Evolutionary conservation across 2,329 filamentous ascomycete species (phyloP), one percentile per base, ranked within the genome.

Genomic region (Leptosphaerulina australis): DNA sequence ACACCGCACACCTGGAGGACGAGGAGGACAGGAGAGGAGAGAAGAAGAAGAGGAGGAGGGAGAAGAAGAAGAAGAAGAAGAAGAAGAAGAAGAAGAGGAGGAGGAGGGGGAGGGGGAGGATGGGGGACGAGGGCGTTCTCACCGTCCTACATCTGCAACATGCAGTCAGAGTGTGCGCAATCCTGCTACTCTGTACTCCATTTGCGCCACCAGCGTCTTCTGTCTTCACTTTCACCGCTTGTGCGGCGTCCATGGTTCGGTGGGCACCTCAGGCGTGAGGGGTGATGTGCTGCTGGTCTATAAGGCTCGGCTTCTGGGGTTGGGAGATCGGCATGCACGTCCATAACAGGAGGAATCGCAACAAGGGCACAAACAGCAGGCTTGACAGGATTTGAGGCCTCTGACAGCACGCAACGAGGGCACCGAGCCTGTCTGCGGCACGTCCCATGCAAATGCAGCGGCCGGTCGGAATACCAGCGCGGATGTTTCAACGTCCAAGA

Each of bases 101-200:
- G n/a, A n/a, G n/a, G n/a, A n/a, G 5, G 5, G 4, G 25, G 10
- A 11, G 25, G 9, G 9, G 25, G 25, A 3, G 20, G 2, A 36
- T 6, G 12, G 21, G 40, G 31, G 14, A 31, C 40, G 31, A n/a
- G 35, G 34, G 14, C 34, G 12, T 26, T 80, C 70, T 52, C 76
- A 90, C 88, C 80, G 89, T 87, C 70, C 88, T 83, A 74, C 88
- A 93, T 55, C 88, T 84, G 67, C 87, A 90, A 67, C 88, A 92
- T 17, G 89, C 89, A 39, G 88, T 91, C 64, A 93, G 74, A 5
- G 89, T 92, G 68, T 92, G 88, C 22, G 88, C 88, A 59, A 91
- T 88, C 80, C 66, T 83, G 78, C 49, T 81, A 74, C 62, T 78
- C 73, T 63, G 78, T 21, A 41, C 24, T 36, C 44, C 52, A 21